Evolutionary conservation across 768 basidiomycete species (phyloP).

Genomic region (Mycena floridula): DNA sequence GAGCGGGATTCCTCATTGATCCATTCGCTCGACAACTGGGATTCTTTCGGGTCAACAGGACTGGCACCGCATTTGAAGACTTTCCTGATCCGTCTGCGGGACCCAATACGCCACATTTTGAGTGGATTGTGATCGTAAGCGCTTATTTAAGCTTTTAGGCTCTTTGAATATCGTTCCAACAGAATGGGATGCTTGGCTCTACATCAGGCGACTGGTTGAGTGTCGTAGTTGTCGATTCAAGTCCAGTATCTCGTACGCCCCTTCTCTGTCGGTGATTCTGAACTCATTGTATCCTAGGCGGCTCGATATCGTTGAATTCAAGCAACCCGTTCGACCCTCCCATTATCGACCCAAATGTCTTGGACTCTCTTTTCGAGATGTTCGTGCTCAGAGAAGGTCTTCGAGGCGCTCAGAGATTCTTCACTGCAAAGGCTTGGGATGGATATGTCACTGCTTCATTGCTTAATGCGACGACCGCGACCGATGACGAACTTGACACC

Average conservation of each 20-base stretch:
- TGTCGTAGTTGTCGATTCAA: conserved; percentile 1
- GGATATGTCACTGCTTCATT: neutral
- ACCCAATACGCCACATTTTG: too few species aligned
- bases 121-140: too few species aligned
- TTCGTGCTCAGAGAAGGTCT: conserved; percentile 2
- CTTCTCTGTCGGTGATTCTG: too few species aligned
- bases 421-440: neutral
- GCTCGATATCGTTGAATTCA: too few species aligned
- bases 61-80: too few species aligned
- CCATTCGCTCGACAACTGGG: too few species aligned
- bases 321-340: conserved; percentile 1
- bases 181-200: conserved; percentile 9
- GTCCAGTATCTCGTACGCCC: conserved; percentile 11
- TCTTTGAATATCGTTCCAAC: too few species aligned
- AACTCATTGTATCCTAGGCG: too few species aligned
- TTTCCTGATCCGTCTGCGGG: too few species aligned
- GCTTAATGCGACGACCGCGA: conserved; percentile 18
- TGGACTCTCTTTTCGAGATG: conserved; percentile 1
- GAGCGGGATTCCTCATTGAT: conserved; percentile 12
- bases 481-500: conserved; percentile 21
- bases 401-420: neutral
- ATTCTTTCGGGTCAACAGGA: too few species aligned
- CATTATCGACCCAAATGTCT: conserved; percentile 1
- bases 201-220: conserved; percentile 11
- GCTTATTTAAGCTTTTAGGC: too few species aligned